A percentile compares a stretch with the other conserved stretches of the same genome.
Conservation (phyloP, 306 rosid genomes). For the Dryas alaskensis region DNA sequence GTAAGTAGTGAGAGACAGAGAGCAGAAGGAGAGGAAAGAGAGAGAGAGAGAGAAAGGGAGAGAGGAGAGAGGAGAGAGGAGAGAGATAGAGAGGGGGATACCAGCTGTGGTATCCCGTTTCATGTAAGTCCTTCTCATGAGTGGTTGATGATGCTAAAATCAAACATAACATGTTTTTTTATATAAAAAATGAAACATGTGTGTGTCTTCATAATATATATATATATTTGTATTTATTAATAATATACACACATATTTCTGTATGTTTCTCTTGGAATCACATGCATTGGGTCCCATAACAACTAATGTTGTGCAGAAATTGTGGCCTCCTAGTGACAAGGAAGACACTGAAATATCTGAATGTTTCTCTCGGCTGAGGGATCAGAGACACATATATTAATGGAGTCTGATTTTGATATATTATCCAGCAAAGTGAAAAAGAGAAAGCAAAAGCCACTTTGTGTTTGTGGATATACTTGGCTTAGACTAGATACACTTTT, state of each 20-base stretch:
- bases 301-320: constrained; percentile 35
- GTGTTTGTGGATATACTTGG: constrained; percentile 31
- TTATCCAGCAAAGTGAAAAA: constrained; percentile 7
- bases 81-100: no score
- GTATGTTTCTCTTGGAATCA: constrained; percentile 16
- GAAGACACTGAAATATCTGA: constrained; percentile 37
- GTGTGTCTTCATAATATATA: no score
- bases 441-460: constrained; percentile 25
- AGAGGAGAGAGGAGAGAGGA: no score
- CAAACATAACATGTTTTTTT: not conserved
- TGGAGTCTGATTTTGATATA: constrained; percentile 19
- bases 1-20: no score
- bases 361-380: constrained; percentile 27
- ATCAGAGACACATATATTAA: constrained; percentile 23
- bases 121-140: no score
- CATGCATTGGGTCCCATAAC: constrained; percentile 44
- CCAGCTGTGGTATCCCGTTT: no score
- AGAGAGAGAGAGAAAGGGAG: no score
- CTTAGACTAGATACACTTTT: constrained; percentile 10
- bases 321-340: constrained; percentile 35
- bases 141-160: not conserved
- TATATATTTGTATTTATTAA: no score
- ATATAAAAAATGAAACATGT: no score
- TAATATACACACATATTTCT: not conserved
- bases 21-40: no score